Evolutionary conservation across 2,329 filamentous ascomycete species (phyloP).

Genomic region (Hypoxylon sp.): DNA sequence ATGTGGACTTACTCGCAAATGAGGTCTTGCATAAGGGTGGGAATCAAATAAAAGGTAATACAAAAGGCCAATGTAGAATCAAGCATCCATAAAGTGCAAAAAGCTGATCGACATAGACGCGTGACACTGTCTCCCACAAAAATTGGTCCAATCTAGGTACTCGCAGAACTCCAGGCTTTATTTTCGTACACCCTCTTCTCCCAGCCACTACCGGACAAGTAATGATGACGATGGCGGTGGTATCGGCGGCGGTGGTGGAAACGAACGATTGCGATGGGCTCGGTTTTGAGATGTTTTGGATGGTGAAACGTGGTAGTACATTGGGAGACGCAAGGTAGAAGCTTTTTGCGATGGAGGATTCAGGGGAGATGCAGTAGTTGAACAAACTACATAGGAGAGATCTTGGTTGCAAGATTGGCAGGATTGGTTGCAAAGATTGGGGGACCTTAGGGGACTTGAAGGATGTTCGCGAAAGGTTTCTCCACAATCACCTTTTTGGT

Average conservation of each 20-base stretch:
- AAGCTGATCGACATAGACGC: constrained; percentile 35
- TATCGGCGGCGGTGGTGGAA: constrained; percentile 23
- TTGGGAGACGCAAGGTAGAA: constrained; percentile 41
- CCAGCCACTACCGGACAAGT: constrained; percentile 26
- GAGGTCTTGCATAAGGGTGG: constrained; percentile 49
- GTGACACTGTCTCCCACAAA: constrained; percentile 29
- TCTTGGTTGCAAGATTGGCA: constrained; percentile 28
- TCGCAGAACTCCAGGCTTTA: constrained; percentile 30
- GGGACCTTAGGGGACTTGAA: constrained; percentile 40
- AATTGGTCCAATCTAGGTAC: constrained; percentile 21
- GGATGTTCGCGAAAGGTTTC: constrained; percentile 42
- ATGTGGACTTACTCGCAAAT: constrained; percentile 47
- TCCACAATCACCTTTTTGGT: constrained; percentile 45
- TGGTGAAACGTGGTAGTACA: constrained; percentile 49
- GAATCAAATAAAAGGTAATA: constrained; percentile 37
- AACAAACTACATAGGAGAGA: constrained; percentile 39
- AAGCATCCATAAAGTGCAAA: constrained; percentile 37
- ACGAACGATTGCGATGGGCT: constrained; percentile 38
- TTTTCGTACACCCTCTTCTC: constrained; percentile 37
- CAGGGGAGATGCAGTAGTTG: constrained; percentile 36
- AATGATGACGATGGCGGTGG: constrained; percentile 26
- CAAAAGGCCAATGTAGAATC: constrained; percentile 36
- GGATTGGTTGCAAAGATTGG: constrained; percentile 24
- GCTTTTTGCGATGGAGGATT: constrained; percentile 36
- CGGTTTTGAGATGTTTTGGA: constrained; percentile 38